phyloP scores from a whole-genome alignment of 78 protist species.

The Dictyostelium firmibasis region DNA sequence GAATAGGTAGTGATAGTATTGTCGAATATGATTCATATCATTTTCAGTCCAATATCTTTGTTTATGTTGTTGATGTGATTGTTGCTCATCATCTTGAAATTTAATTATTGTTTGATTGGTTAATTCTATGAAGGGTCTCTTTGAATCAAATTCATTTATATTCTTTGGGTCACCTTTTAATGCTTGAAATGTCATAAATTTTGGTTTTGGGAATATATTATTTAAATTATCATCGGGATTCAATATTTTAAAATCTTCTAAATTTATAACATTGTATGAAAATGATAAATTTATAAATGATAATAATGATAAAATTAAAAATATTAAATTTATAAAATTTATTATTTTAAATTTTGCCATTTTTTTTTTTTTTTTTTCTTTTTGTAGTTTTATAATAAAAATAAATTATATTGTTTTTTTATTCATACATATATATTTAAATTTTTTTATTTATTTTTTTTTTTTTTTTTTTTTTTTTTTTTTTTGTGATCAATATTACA shows the following conservation, averaged over 20 bases:
- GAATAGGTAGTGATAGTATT: background rate
- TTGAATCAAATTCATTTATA: background rate
- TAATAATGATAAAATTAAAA: background rate
- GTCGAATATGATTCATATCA: background rate
- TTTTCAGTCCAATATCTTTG: background rate
- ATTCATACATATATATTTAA: too few species aligned
- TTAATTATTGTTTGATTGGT: background rate
- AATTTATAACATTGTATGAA: background rate
- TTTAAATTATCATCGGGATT: background rate
- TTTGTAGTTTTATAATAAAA: too few species aligned
- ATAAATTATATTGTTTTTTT: too few species aligned
- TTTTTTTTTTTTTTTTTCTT: background rate
- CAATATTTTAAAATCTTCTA: background rate
- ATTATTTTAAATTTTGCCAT: background rate
- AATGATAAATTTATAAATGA: background rate
- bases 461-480: too few species aligned
- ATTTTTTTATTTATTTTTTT: too few species aligned
- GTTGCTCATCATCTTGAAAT: background rate
- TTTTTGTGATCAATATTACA: too few species aligned
- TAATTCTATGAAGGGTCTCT: background rate
- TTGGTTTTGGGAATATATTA: constrained; percentile 3
- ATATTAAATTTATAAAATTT: background rate
- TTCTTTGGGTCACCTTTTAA: background rate
- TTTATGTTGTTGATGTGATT: too few species aligned
- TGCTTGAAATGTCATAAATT: background rate